phyloP scores from a whole-genome alignment of 306 rosid genomes.

The Cicer yamashitae region DNA sequence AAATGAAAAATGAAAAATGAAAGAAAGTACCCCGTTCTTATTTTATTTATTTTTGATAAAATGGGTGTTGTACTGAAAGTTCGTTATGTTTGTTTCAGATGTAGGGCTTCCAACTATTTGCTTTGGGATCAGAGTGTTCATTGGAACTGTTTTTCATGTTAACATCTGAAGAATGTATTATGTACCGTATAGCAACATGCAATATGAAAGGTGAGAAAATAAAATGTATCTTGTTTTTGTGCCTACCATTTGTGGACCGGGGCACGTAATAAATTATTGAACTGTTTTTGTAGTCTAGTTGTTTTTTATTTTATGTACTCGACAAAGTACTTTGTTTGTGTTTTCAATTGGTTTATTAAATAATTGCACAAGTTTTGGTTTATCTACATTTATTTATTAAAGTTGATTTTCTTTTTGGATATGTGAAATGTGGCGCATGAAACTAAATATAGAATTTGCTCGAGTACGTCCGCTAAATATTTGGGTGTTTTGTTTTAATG shows the following conservation, averaged over 20 bases:
- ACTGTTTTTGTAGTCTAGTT: constrained; percentile 30
- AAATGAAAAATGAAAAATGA: background rate
- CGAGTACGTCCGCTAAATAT: background rate
- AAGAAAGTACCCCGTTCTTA: no score
- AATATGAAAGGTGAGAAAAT: constrained; percentile 48
- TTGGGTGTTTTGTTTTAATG: constrained; percentile 1
- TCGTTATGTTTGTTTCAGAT: constrained; percentile 47
- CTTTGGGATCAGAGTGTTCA: constrained; percentile 13
- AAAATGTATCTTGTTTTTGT: constrained; percentile 35
- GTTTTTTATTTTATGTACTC: constrained; percentile 21
- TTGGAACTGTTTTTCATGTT: constrained; percentile 15
- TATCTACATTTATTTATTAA: no score
- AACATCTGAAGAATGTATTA: constrained; percentile 45
- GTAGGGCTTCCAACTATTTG: constrained; percentile 22
- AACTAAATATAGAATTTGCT: background rate
- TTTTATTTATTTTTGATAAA: no score
- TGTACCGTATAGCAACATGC: constrained; percentile 37
- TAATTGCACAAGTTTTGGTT: background rate
- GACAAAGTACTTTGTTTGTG: constrained; percentile 35
- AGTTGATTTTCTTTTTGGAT: background rate
- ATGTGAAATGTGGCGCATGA: background rate
- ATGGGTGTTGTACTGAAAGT: constrained; percentile 26
- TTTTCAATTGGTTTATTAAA: constrained; percentile 27
- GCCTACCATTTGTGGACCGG: constrained; percentile 30
- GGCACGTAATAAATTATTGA: constrained; percentile 35